A percentile compares a stretch with the other conserved stretches of the same genome.
These are phyloP conservation scores for Kazachstania viticola DNA, from an alignment of 805 yeast species.

Conservation along the genomic window DNA sequence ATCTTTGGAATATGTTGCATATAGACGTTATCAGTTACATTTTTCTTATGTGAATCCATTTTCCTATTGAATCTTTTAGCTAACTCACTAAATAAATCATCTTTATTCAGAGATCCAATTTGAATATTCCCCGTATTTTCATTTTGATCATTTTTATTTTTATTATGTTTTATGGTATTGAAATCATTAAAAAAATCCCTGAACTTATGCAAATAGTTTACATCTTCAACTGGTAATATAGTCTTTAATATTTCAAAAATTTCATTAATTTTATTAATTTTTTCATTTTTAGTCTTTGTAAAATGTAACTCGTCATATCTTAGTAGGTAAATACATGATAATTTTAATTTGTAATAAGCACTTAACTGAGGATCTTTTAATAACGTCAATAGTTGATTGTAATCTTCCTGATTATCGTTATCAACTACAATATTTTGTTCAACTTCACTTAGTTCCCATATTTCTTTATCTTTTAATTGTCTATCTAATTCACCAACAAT, in stretches of 20 bases:
- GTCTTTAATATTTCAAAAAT: slow-evolving; percentile 31
- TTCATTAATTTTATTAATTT: slow-evolving; percentile 41
- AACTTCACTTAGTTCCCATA: slow-evolving; percentile 81
- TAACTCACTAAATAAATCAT: slow-evolving; percentile 24
- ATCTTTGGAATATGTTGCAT: slow-evolving; percentile 86
- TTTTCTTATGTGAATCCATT: slow-evolving; percentile 21
- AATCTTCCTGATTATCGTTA: slow-evolving; percentile 46
- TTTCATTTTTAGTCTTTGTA: slow-evolving; percentile 32
- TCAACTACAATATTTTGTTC: slow-evolving; percentile 76
- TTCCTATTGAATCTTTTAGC: slow-evolving; percentile 27
- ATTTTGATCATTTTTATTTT: not conserved
- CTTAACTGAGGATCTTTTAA: slow-evolving; percentile 36
- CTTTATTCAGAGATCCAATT: slow-evolving; percentile 2
- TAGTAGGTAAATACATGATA: slow-evolving; percentile 63
- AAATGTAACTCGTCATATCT: slow-evolving; percentile 43
- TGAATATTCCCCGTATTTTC: not conserved
- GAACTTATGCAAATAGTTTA: slow-evolving; percentile 36
- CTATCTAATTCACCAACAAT: slow-evolving; percentile 79
- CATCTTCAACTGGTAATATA: slow-evolving; percentile 28
- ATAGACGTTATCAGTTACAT: slow-evolving; percentile 54
- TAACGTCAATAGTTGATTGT: slow-evolving; percentile 43
- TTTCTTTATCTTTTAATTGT: slow-evolving; percentile 46
- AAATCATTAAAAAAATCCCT: slow-evolving; percentile 23
- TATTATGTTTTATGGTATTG: not conserved
- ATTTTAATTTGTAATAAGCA: slow-evolving; percentile 51